Percentiles rank a stretch among this genome's conserved stretches.
These are phyloP conservation scores for Candida yuanshanica DNA, from an alignment of 805 yeast genomes.

Conservation along the genomic window DNA sequence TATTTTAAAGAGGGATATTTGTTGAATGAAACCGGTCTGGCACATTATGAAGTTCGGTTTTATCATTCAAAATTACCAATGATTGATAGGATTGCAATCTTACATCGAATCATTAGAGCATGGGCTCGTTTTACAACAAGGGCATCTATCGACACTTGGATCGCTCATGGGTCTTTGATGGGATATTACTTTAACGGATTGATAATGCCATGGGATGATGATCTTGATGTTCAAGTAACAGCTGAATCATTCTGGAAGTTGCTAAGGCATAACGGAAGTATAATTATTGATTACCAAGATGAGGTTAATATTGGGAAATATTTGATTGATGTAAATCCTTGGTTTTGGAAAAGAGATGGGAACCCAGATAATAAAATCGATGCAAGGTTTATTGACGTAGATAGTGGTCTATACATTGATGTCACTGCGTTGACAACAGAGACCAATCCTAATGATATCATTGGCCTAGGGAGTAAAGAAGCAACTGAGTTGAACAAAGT, in stretches of 20 bases:
- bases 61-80: constrained; percentile 11
- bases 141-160: constrained; percentile 36
- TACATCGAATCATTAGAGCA: constrained; percentile 21
- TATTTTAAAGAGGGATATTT: constrained; percentile 24
- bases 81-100: constrained; percentile 17
- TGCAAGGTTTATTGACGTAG: constrained; percentile 66
- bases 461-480: background rate
- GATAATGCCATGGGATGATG: constrained; percentile 63
- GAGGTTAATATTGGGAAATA: constrained; percentile 36
- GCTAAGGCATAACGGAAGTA: constrained; percentile 4
- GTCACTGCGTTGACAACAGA: constrained; percentile 40
- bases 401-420: constrained; percentile 64
- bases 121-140: constrained; percentile 19
- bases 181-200: constrained; percentile 64
- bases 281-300: constrained; percentile 14
- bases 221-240: constrained; percentile 61
- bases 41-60: constrained; percentile 23
- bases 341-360: constrained; percentile 43
- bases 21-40: constrained; percentile 12
- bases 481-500: constrained; percentile 8
- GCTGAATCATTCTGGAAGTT: constrained; percentile 10
- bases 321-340: constrained; percentile 38
- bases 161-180: constrained; percentile 60
- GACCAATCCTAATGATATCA: background rate
- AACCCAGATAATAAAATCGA: constrained; percentile 60